A percentile compares a stretch with the other conserved stretches of the same genome.
Evolutionary conservation across 139 green algal species (phyloP).

Genomic region (Pleodorina starrii): DNA sequence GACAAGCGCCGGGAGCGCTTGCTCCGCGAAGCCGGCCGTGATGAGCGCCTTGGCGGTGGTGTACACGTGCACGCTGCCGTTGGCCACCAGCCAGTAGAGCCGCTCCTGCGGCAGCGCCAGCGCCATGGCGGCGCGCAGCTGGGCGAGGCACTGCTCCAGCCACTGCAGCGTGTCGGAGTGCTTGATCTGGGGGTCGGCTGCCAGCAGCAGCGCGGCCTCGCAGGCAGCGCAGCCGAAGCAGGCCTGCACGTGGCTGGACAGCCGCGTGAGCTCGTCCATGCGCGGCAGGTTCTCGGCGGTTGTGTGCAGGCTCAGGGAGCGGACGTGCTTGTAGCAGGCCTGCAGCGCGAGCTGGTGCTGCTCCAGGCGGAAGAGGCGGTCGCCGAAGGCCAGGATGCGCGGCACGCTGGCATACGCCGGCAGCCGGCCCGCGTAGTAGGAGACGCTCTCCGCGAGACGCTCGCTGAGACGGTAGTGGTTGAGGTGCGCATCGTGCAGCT

Average conservation of each 20-base stretch:
- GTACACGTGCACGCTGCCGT: slow-evolving; percentile 66
- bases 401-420: slow-evolving; percentile 58
- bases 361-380: slow-evolving; percentile 39
- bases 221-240: slow-evolving; percentile 58
- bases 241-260: slow-evolving; percentile 62
- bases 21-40: slow-evolving; percentile 57
- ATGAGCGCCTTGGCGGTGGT: slow-evolving; percentile 58
- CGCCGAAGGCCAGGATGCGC: slow-evolving; percentile 59
- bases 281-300: slow-evolving; percentile 42
- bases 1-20: slow-evolving; percentile 67
- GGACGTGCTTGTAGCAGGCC: slow-evolving; percentile 57
- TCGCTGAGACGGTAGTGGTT: slow-evolving; percentile 57
- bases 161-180: slow-evolving; percentile 59
- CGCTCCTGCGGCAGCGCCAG: slow-evolving; percentile 59
- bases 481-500: slow-evolving; percentile 62
- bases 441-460: slow-evolving; percentile 58
- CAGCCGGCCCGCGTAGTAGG: slow-evolving; percentile 63
- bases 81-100: slow-evolving; percentile 74
- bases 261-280: slow-evolving; percentile 37
- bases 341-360: slow-evolving; percentile 62
- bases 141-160: slow-evolving; percentile 52
- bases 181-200: slow-evolving; percentile 53
- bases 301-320: slow-evolving; percentile 44
- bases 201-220: slow-evolving; percentile 53
- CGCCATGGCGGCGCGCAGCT: slow-evolving; percentile 54